Evolutionary conservation across 352 stramenopile species (phyloP).

Genomic region (Globisporangium okanoganense): DNA sequence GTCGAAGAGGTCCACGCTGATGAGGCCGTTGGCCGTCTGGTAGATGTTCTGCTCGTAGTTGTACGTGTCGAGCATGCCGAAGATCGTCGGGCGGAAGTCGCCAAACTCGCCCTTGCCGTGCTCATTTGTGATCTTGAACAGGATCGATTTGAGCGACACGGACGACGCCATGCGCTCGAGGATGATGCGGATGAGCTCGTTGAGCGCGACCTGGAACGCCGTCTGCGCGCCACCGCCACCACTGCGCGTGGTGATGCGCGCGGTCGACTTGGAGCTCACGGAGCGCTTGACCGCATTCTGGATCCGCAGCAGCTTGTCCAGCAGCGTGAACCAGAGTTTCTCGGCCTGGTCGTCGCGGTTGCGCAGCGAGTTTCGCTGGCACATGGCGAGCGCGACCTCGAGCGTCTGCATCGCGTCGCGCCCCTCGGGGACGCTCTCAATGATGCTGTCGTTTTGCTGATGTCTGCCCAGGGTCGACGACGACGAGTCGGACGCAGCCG

Average conservation of each 20-base stretch:
- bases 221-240: conserved; percentile 68
- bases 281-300: conserved; percentile 90
- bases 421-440: conserved; percentile 74
- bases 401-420: conserved; percentile 87
- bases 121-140: conserved; percentile 95
- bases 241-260: conserved; percentile 60
- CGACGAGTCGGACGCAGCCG: conserved; percentile 28
- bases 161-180: conserved; percentile 93
- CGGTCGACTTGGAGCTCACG: conserved; percentile 69
- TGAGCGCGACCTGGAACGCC: conserved; percentile 86
- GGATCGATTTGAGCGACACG: conserved; percentile 90
- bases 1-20: conserved; percentile 81
- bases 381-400: conserved; percentile 90
- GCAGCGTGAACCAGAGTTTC: conserved; percentile 93
- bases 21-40: conserved; percentile 80
- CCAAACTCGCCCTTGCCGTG: conserved; percentile 91
- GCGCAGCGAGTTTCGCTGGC: conserved; percentile 89
- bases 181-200: conserved; percentile 91
- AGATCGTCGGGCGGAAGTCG: conserved; percentile 93
- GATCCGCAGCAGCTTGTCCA: conserved; percentile 92
- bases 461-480: conserved; percentile 20
- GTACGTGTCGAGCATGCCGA: conserved; percentile 93
- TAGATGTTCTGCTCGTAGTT: conserved; percentile 91
- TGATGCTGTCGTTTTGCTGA: conserved; percentile 78
- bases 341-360: conserved; percentile 88